Percentiles rank a stretch among this genome's conserved stretches.
phyloP scores from a whole-genome alignment of 2,329 filamentous ascomycete species.

The Lecanicillium sp. region DNA sequence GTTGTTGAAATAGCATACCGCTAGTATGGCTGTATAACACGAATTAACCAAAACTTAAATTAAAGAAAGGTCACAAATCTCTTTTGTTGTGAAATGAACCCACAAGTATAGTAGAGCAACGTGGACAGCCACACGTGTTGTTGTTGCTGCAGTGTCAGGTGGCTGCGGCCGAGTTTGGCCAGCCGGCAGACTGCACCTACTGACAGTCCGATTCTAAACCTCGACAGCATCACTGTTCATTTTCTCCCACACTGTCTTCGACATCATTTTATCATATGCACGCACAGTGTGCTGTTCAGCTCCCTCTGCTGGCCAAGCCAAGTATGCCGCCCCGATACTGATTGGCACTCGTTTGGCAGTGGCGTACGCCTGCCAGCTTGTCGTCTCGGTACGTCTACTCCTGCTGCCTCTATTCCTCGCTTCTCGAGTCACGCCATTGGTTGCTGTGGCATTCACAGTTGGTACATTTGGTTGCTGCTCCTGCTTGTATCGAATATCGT shows the following conservation, averaged over 20 bases:
- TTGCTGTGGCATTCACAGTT: background rate
- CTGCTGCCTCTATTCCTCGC: background rate
- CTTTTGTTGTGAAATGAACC: too few species aligned
- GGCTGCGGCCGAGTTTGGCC: background rate
- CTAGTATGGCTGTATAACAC: conserved; percentile 11
- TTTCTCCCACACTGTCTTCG: background rate
- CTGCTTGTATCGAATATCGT: too few species aligned
- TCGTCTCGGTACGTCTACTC: conserved; percentile 5
- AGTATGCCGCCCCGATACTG: background rate
- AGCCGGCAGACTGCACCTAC: background rate
- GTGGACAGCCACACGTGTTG: background rate
- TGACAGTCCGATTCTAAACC: background rate
- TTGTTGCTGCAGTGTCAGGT: background rate
- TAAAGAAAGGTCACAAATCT: too few species aligned
- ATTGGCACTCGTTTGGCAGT: conserved; percentile 2
- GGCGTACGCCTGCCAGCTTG: background rate
- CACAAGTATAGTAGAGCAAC: too few species aligned
- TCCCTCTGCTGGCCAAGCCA: too few species aligned
- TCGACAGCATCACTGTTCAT: background rate
- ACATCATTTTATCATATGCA: too few species aligned
- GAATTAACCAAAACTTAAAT: background rate
- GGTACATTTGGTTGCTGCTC: background rate
- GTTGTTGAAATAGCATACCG: conserved; percentile 8
- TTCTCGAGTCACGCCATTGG: background rate
- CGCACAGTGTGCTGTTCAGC: too few species aligned